Evolutionary conservation across 495 filamentous ascomycete species (phyloP).

Genomic region (Penicillium angulare): DNA sequence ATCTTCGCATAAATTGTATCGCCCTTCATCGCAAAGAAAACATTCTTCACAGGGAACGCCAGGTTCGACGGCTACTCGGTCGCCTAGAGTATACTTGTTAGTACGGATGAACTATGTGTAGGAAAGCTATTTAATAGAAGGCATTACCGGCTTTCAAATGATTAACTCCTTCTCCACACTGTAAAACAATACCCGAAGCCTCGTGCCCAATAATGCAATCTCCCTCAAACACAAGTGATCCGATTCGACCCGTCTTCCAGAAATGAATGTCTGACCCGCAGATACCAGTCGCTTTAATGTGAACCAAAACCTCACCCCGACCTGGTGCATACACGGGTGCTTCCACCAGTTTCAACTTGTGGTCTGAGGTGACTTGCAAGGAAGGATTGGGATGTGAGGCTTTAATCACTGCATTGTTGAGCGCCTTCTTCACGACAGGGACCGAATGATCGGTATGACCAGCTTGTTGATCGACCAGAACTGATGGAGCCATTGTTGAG

Average conservation of each 20-base stretch:
- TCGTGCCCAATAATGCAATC: conserved; percentile 80
- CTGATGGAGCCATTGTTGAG: conserved; percentile 14
- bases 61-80: conserved; percentile 73
- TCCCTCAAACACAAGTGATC: conserved; percentile 63
- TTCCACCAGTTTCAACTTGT: conserved; percentile 48
- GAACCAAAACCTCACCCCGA: conserved; percentile 47
- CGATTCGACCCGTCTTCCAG: conserved; percentile 76
- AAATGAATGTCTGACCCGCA: conserved; percentile 71
- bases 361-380: conserved; percentile 55
- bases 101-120: neutral
- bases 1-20: conserved; percentile 76
- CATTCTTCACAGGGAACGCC: conserved; percentile 68
- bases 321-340: conserved; percentile 49
- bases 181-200: conserved; percentile 65
- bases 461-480: conserved; percentile 10
- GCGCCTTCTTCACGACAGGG: conserved; percentile 7
- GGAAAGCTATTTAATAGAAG: too few relatives aligned
- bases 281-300: conserved; percentile 51
- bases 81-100: conserved; percentile 42
- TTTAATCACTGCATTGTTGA: conserved; percentile 7
- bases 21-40: conserved; percentile 59
- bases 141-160: conserved; percentile 32
- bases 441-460: neutral
- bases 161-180: conserved; percentile 52
- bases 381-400: conserved; percentile 50